Base-by-base conservation (phyloP, 768 basidiomycete genomes). In the Omphalotus guepiniiformis region DNA sequence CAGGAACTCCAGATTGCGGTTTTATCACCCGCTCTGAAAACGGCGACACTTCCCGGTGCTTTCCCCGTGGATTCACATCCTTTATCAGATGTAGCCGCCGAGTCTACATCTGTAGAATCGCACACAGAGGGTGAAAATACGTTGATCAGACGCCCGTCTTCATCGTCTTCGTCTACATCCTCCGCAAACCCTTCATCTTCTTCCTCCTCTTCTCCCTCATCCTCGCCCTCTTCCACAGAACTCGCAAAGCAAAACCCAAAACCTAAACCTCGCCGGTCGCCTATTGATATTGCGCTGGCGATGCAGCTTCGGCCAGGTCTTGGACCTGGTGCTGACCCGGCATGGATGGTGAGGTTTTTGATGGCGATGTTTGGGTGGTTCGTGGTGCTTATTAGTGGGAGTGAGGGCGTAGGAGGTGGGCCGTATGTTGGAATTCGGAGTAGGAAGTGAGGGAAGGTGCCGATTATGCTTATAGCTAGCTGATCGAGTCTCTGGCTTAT, bases 331-430 rank as follows among this genome's bases (percentile, higher is more conserved):
- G 81, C 85, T 9, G 86, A 88, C 56, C 74, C 84, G 5, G 85
- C 85, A 29, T 88, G 84, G 84, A 77, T 87, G 72, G 83, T 88
- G 40, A 68, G 85, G 50, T 88, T 86, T 60, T 63, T 88, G 64
- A 87, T 89, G 85, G 71, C 80, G 25, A 75, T 87, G 63, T 88
- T 85, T 61, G 86, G 85, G 19, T 88, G 86, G 86, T 72, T 88
- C 53, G 75, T 81, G 34, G 74, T 87, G 25, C 67, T 83, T 34
- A 64, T 80, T 48, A 69, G 74, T 25, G 65, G 74, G 30, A 65
- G 61, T 21, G 60, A 52, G 19, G 63, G 39, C n/a, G 46, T 39
- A 29, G 51, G 46, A 16, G 18, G 26, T 15, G 22, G 26, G 7
- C 37, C 46, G 16, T 39, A 39, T 39, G 46, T 47, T 13, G 46